Conservation (phyloP, 371 early-diverging fungal genomes). For the Chytridiales sp. region DNA sequence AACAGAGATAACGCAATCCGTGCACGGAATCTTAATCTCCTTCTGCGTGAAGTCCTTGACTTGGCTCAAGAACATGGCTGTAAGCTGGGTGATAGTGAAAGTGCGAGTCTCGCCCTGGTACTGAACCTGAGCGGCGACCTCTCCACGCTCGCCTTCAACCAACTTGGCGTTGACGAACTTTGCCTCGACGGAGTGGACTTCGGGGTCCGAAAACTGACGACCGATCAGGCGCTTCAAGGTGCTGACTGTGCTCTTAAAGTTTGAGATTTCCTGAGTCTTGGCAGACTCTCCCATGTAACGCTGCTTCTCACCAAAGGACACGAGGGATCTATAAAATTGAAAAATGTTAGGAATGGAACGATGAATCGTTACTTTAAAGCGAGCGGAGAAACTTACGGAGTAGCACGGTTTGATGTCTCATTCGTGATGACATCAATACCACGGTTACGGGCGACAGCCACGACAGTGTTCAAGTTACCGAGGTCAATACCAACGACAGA, state of each 20-base stretch:
- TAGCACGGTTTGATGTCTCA: constrained; percentile 94
- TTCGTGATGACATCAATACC: constrained; percentile 97
- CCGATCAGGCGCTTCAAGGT: constrained; percentile 96
- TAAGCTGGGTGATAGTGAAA: constrained; percentile 87
- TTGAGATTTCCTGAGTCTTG: constrained; percentile 88
- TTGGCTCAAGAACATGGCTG: constrained; percentile 85
- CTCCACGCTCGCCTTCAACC: constrained; percentile 82
- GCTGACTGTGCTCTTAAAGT: constrained; percentile 94
- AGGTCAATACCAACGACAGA: constrained; percentile 89
- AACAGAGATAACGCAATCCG: constrained; percentile 92
- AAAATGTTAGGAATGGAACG: background rate
- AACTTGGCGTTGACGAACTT: constrained; percentile 77
- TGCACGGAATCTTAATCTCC: constrained; percentile 82
- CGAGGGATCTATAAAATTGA: constrained; percentile 62
- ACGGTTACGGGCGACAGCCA: constrained; percentile 96
- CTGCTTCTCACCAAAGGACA: constrained; percentile 93
- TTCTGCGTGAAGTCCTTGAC: constrained; percentile 84
- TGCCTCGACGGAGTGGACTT: constrained; percentile 81
- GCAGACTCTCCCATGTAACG: constrained; percentile 94
- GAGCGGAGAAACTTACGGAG: constrained; percentile 72
- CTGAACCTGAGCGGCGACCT: constrained; percentile 62
- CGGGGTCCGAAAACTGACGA: constrained; percentile 85
- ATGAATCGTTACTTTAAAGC: background rate
- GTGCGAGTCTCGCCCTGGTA: constrained; percentile 69
- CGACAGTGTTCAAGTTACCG: constrained; percentile 92